Conservation (phyloP, 1,284 basidiomycete genomes). For the Sutorius eximius region DNA sequence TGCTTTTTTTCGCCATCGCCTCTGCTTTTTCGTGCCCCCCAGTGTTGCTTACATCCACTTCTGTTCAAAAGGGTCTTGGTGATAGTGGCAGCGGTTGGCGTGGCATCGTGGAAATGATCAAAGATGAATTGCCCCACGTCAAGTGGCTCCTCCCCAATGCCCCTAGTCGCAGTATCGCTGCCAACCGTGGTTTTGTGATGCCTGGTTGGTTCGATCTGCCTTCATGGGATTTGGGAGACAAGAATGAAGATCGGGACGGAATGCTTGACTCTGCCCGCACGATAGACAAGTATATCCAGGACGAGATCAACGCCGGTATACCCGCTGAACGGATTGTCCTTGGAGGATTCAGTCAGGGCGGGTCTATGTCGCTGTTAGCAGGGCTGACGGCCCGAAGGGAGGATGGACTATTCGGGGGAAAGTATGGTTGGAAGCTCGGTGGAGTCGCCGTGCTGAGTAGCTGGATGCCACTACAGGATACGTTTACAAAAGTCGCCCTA, state of each 20-base stretch:
- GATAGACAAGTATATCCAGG: constrained; percentile 70
- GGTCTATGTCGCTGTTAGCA: constrained; percentile 72
- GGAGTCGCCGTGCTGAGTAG: constrained; percentile 76
- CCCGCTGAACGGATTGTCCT: constrained; percentile 68
- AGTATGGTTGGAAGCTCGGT: constrained; percentile 54
- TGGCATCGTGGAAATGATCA: constrained; percentile 70
- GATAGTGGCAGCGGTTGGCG: constrained; percentile 78
- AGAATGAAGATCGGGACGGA: constrained; percentile 59
- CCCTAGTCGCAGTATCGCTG: constrained; percentile 54
- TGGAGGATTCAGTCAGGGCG: constrained; percentile 90
- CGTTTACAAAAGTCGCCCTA: constrained; percentile 29
- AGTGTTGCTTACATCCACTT: constrained; percentile 3
- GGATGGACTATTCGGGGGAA: constrained; percentile 32
- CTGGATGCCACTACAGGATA: constrained; percentile 63
- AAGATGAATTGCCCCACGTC: constrained; percentile 63
- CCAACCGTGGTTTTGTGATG: constrained; percentile 64
- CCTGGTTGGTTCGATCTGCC: constrained; percentile 82
- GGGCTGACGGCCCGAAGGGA: constrained; percentile 57
- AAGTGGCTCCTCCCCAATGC: constrained; percentile 70
- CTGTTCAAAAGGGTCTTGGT: constrained; percentile 59
- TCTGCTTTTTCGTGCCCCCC: constrained; percentile 4
- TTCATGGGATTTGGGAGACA: constrained; percentile 58
- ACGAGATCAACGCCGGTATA: constrained; percentile 73
- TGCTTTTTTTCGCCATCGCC: constrained; percentile 24
- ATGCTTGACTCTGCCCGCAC: constrained; percentile 65